Conservation (phyloP, 495 filamentous ascomycete genomes). For the Aspergillus conjunctus region DNA sequence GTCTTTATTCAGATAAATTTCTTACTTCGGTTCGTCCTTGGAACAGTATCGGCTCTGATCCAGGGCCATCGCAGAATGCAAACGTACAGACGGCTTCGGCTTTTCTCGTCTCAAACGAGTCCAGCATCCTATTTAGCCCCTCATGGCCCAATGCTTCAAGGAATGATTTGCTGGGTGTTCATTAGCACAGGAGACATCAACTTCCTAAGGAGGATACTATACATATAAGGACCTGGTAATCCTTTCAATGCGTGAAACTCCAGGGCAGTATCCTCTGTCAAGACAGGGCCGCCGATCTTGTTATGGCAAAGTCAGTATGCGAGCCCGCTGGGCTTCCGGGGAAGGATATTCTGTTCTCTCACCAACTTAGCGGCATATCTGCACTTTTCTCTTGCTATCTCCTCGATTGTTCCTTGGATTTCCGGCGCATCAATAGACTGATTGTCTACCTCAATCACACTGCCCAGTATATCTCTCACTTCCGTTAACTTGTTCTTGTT, state of each 20-base stretch:
- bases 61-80: conserved; percentile 84
- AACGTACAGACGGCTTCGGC: conserved; percentile 96
- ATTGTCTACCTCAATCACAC: conserved; percentile 69
- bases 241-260: conserved; percentile 88
- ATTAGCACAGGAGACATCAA: conserved; percentile 8
- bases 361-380: conserved; percentile 61
- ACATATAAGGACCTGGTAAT: conserved; percentile 98
- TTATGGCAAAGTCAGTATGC: conserved; percentile 15
- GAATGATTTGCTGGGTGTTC: conserved; percentile 79
- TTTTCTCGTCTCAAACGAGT: conserved; percentile 83
- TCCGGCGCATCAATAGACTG: conserved; percentile 79
- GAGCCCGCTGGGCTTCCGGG: not conserved
- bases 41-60: conserved; percentile 82
- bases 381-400: conserved; percentile 87
- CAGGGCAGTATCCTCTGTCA: conserved; percentile 94
- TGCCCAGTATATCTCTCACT: conserved; percentile 80
- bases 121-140: conserved; percentile 88
- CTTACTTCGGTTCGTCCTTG: conserved; percentile 73
- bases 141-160: conserved; percentile 76
- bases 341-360: conserved; percentile 13
- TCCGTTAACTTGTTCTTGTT: conserved; percentile 92
- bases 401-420: conserved; percentile 90
- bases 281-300: conserved; percentile 80
- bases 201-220: conserved; percentile 18
- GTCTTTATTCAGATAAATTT: not conserved